Evolutionary conservation across 352 stramenopile genomes (phyloP), one percentile per base, ranked within the genome.

Genomic region (Globisporangium mamillatum): DNA sequence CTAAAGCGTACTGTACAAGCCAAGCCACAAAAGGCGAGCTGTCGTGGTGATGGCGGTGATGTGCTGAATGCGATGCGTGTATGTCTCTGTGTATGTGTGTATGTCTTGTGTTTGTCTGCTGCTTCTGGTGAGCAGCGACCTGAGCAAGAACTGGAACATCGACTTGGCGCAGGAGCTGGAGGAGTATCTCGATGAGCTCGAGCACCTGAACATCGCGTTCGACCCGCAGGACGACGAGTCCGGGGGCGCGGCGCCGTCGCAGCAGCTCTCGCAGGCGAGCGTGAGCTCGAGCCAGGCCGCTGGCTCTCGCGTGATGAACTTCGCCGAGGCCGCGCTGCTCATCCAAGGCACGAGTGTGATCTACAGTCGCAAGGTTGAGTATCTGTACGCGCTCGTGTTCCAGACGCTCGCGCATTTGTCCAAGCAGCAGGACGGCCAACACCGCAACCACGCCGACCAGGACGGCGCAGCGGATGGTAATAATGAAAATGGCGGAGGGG

Each of bases 291-390:
- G 38, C 4, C 29, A 48, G 53, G 44, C n/a, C 5, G 27, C 41
- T 24, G 22, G 25, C n/a, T 54, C 60, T 48, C 68, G 66, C 12
- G 70, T 85, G 36, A 91, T 96, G 68, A 98, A 98, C 73, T 98
- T 98, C 82, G 90, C 94, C 3, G 84, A 97, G 60, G 95, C 95
- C 0, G 95, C 95, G 52, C 74, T 98, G 50, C 80, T 98, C 60
- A 92, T 98, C 61, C 93, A 98, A 61, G 95, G 95, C 60, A 97
- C 93, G 56, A 92, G 83, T 20, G 79, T 97, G 81, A 94, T 98
- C 58, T 98, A 98, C 82, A 96, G 90, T 66, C 89, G 93, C 69
- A 98, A 98, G 73, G 94, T 98, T 44, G 93, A 98, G 76, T 98
- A 98, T 69, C 76, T 98, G 3, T 94, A 98, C 75, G 82, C 87